A percentile compares a stretch with the other conserved stretches of the same genome.
phyloP scores from a whole-genome alignment of 768 basidiomycete species.

The Boletellus ananiceps region DNA sequence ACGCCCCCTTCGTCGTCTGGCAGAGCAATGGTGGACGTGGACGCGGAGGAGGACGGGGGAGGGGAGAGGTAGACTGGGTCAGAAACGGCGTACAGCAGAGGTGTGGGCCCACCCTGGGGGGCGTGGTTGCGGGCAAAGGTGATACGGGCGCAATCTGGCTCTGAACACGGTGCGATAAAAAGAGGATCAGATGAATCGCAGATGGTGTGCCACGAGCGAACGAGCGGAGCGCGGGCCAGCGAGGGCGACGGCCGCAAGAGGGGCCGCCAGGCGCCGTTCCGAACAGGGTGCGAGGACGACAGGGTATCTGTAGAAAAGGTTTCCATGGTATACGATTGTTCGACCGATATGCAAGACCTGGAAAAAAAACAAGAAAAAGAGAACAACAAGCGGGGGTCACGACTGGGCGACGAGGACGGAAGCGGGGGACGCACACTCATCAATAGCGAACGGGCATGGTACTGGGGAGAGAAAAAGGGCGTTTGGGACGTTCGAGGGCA shows the following conservation, averaged over 20 bases:
- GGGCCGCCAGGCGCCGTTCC: constrained; percentile 11
- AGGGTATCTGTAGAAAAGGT: constrained; percentile 28
- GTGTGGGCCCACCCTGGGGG: constrained; percentile 7
- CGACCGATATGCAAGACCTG: constrained; percentile 32
- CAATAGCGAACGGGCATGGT: constrained; percentile 23
- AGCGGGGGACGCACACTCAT: constrained; percentile 19
- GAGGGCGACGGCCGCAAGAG: constrained; percentile 14
- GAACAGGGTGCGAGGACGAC: constrained; percentile 11
- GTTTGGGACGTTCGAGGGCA: constrained; percentile 11
- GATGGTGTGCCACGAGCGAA: constrained; percentile 15
- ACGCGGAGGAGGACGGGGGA: constrained; percentile 24
- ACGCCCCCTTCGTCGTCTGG: constrained; percentile 27
- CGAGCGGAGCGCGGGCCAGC: constrained; percentile 14
- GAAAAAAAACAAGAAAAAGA: background rate
- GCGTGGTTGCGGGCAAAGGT: constrained; percentile 15
- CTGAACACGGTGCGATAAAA: constrained; percentile 18
- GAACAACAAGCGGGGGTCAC: background rate
- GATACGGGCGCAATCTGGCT: constrained; percentile 12
- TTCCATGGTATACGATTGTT: constrained; percentile 33
- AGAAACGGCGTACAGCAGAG: constrained; percentile 18
- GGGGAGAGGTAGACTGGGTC: constrained; percentile 26
- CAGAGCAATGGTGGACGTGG: constrained; percentile 21
- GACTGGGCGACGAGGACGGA: too few species aligned
- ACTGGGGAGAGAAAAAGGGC: constrained; percentile 10
- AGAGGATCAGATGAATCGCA: constrained; percentile 22